Percentiles rank a stretch among this genome's conserved stretches.
These are phyloP conservation scores for Stylonectria norvegica DNA, from an alignment of 2,329 filamentous ascomycete species.

Conservation along the genomic window DNA sequence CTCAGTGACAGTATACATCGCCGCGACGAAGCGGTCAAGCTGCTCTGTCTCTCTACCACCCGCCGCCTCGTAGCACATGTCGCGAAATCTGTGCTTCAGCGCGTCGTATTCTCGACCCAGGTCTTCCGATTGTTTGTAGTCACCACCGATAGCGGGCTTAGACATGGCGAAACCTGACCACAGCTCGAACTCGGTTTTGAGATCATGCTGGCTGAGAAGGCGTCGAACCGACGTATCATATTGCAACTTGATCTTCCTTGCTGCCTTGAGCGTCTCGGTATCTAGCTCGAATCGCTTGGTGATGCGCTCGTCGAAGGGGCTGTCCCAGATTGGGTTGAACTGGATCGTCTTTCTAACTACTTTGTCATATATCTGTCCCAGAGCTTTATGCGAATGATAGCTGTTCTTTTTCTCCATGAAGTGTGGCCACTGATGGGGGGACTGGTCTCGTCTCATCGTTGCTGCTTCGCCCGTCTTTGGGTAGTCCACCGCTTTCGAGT, in stretches of 20 bases:
- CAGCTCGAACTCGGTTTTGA: slow-evolving; percentile 85
- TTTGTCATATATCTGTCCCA: slow-evolving; percentile 80
- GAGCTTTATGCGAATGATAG: slow-evolving; percentile 67
- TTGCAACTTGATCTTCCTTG: slow-evolving; percentile 63
- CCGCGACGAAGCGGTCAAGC: slow-evolving; percentile 71
- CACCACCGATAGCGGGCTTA: slow-evolving; percentile 66
- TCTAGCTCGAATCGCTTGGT: slow-evolving; percentile 58
- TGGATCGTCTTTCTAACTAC: slow-evolving; percentile 55
- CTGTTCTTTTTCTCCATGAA: slow-evolving; percentile 72
- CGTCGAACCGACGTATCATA: slow-evolving; percentile 77
- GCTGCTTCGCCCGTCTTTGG: slow-evolving; percentile 84
- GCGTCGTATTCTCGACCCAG: slow-evolving; percentile 65
- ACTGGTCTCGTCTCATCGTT: slow-evolving; percentile 57
- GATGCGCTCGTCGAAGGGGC: slow-evolving; percentile 73
- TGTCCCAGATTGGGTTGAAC: slow-evolving; percentile 70
- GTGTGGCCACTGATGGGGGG: slow-evolving; percentile 70
- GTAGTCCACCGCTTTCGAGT: slow-evolving; percentile 92
- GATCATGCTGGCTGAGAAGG: slow-evolving; percentile 80
- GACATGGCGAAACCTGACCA: slow-evolving; percentile 82
- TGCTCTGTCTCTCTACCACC: slow-evolving; percentile 55
- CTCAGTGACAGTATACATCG: slow-evolving; percentile 83
- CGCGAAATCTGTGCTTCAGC: slow-evolving; percentile 67
- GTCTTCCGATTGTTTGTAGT: slow-evolving; percentile 86
- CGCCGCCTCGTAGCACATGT: slow-evolving; percentile 61
- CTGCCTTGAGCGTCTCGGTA: slow-evolving; percentile 53